Conservation (phyloP, 352 stramenopile species). For the Halophytophthora batemanensis region DNA sequence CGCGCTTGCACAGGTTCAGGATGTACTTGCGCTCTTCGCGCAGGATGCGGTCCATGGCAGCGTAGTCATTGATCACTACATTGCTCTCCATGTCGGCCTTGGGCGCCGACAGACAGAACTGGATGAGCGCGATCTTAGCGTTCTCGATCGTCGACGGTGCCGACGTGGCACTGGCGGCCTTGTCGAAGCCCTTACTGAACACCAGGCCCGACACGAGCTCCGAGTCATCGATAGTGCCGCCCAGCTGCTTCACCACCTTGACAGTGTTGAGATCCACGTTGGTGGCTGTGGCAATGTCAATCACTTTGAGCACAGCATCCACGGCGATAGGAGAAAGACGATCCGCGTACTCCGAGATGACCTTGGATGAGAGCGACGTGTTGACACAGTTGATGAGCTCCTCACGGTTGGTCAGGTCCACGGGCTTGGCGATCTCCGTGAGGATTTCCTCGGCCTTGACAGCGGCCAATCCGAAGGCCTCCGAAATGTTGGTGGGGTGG, state of each 20-base stretch:
- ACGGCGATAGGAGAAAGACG: conserved; percentile 98
- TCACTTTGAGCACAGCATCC: conserved; percentile 97
- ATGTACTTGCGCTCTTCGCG: conserved; percentile 99
- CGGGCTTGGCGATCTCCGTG: conserved; percentile 85
- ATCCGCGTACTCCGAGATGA: conserved; percentile 97
- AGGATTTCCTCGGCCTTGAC: conserved; percentile 90
- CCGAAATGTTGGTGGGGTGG: conserved; percentile 97
- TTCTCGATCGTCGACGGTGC: conserved; percentile 91
- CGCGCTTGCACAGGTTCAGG: conserved; percentile 94
- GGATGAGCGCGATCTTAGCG: conserved; percentile 99
- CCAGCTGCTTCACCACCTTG: conserved; percentile 97
- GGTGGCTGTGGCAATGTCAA: conserved; percentile 89
- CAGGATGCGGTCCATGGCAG: conserved; percentile 98
- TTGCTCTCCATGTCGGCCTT: conserved; percentile 99
- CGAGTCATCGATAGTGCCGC: conserved; percentile 99
- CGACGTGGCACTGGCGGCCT: conserved; percentile 47
- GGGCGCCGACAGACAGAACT: conserved; percentile 98
- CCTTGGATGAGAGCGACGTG: conserved; percentile 98
- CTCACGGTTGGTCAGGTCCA: conserved; percentile 93
- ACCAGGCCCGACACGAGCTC: conserved; percentile 97
- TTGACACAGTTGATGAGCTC: conserved; percentile 97
- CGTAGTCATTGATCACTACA: conserved; percentile 99
- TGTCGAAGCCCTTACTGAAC: conserved; percentile 95
- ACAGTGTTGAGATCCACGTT: conserved; percentile 98
- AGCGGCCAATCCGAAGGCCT: conserved; percentile 93